These are phyloP conservation scores for Boletales sp. DNA, from an alignment of 768 basidiomycete species.

Conservation along the genomic window DNA sequence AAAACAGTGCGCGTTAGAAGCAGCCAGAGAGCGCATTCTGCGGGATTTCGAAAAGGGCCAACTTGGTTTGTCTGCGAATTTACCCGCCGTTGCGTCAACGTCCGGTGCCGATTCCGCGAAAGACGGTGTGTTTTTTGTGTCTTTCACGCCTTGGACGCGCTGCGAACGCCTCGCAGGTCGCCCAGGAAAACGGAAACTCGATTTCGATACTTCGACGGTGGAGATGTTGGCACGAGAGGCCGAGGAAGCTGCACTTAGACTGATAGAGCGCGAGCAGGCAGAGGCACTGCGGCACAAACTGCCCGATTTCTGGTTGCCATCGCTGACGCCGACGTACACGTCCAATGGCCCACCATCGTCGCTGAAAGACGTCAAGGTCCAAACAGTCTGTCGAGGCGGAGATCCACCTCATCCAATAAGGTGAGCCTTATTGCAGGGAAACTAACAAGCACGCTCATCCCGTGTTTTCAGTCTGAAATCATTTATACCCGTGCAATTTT, in stretches of 20 bases:
- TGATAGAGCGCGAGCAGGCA: constrained; percentile 83
- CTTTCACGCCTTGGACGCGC: not conserved
- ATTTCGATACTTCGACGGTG: constrained; percentile 70
- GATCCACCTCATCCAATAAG: constrained; percentile 71
- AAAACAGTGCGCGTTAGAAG: constrained; percentile 58
- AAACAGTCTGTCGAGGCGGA: constrained; percentile 85
- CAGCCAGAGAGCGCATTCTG: constrained; percentile 86
- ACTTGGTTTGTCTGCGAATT: constrained; percentile 55
- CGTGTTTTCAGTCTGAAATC: constrained; percentile 63
- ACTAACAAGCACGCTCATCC: not conserved
- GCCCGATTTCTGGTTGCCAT: constrained; percentile 97
- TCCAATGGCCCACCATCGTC: constrained; percentile 60
- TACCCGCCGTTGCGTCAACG: constrained; percentile 33
- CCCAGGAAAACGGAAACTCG: constrained; percentile 81
- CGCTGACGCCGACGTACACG: constrained; percentile 79
- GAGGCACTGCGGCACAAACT: constrained; percentile 84
- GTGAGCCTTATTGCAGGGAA: constrained; percentile 35
- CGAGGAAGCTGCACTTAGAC: constrained; percentile 79
- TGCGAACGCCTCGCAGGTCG: constrained; percentile 36
- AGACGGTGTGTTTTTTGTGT: constrained; percentile 31
- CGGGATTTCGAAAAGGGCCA: constrained; percentile 88
- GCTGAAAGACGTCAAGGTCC: constrained; percentile 76
- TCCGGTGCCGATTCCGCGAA: constrained; percentile 33
- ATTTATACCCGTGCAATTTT: constrained; percentile 78
- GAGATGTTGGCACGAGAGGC: constrained; percentile 74